Base-by-base conservation (phyloP, 495 filamentous ascomycete species). In the Podospora anserina region DNA sequence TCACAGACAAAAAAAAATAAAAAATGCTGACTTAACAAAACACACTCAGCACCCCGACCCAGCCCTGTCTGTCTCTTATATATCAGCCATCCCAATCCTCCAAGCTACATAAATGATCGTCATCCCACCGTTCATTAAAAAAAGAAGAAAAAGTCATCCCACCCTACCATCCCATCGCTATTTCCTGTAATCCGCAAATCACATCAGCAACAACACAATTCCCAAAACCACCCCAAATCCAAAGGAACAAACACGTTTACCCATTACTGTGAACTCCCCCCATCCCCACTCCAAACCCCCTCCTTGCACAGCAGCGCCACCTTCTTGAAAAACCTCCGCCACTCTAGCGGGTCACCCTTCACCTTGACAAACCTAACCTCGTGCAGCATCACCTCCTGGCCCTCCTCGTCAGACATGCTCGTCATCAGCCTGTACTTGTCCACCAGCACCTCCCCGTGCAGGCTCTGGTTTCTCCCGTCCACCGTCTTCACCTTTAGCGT, bases 261-360 rank as follows among this genome's bases (percentile, higher is more conserved):
- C 30, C 30, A 11, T 49, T 16, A 49, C 39, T 49, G 39, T 2
- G 9, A 13, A 49, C 39, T 49, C 39, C 39, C 39, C 5, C 39
- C 39, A 49, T 49, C 39, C 39, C 76, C 78, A 63, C 78, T 95
- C 69, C 78, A 86, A 56, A 97, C 86, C 5, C 87, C 92, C 72
- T 97, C 93, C 77, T 89, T 90, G 81, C 93, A 95, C 32, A 94
- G 80, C 67, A 94, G 82, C 19, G 89, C 90, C 15, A 97, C 88
- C 78, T 90, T 92, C 80, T 97, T 99, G 84, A 99, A 99, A 76
- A 99, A 94, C 63, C 95, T 85, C 66, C 95, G 85, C 95, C 95
- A 99, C 84, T 97, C 95, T 34, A 99, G 78, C 13, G 96, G 96
- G 83, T 99, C 95, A 15, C 96, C 95, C 80, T 96, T 96, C 54